Evolutionary conservation across 371 early-diverging fungal species (phyloP).

Genomic region (Mucor ambiguus): DNA sequence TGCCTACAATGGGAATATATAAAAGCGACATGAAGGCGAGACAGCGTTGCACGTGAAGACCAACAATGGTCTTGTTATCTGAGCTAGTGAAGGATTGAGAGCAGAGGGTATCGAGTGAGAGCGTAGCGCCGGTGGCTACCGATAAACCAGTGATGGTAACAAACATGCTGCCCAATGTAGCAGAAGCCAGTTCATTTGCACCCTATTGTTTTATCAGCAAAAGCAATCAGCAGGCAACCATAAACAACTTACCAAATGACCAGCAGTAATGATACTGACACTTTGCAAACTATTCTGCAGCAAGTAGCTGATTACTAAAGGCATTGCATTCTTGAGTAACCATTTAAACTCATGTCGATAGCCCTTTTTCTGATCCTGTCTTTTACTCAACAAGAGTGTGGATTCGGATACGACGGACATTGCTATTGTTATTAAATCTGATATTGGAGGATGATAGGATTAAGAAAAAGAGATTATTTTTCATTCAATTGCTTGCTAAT

Average conservation of each 20-base stretch:
- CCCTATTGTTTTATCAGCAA: constrained; percentile 30
- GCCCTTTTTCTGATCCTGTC: constrained; percentile 9
- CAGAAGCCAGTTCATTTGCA: constrained; percentile 76
- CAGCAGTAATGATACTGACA: constrained; percentile 58
- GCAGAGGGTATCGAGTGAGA: constrained; percentile 88
- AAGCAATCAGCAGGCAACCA: not conserved
- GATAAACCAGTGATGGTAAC: constrained; percentile 85
- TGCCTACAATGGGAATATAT: constrained; percentile 62
- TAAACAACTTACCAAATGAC: constrained; percentile 47
- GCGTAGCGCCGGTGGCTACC: constrained; percentile 73
- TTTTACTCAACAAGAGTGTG: constrained; percentile 8
- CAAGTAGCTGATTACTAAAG: constrained; percentile 58
- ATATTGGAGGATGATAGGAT: constrained; percentile 5
- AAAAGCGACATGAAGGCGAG: constrained; percentile 67
- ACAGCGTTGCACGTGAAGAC: constrained; percentile 82
- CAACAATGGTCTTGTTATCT: constrained; percentile 67
- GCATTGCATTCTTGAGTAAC: constrained; percentile 54
- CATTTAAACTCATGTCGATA: constrained; percentile 36
- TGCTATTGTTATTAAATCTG: not conserved
- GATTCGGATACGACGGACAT: constrained; percentile 14
- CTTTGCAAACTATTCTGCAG: constrained; percentile 66
- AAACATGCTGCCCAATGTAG: constrained; percentile 77
- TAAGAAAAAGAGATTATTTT: not conserved
- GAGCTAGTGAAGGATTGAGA: constrained; percentile 81
- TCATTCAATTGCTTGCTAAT: constrained; percentile 10